These are phyloP conservation scores for Ceriops decandra DNA, from an alignment of 345 rosid species.

Conservation along the genomic window DNA sequence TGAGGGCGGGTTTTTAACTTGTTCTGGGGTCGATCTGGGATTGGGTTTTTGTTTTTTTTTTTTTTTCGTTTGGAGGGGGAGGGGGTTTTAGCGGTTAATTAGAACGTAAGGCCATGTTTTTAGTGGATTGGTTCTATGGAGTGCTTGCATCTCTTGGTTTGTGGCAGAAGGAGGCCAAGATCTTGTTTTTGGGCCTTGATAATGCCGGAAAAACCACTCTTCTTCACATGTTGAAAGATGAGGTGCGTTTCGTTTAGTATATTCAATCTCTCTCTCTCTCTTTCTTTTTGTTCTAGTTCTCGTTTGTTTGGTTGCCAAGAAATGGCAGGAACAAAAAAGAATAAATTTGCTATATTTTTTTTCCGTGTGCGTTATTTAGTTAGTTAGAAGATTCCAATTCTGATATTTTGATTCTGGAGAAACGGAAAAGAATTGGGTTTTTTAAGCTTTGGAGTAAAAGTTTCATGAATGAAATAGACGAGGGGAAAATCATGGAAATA, in stretches of 20 bases:
- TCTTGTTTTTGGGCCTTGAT: slow-evolving; percentile 85
- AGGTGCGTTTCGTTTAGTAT: slow-evolving; percentile 39
- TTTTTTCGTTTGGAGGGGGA: not conserved
- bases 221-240: slow-evolving; percentile 90
- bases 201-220: slow-evolving; percentile 90
- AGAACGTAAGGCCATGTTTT: slow-evolving; percentile 39
- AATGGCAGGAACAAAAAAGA: too few relatives aligned
- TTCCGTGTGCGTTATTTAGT: too few relatives aligned
- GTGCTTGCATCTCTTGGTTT: slow-evolving; percentile 78
- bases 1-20: not conserved
- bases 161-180: slow-evolving; percentile 93
- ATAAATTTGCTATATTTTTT: too few relatives aligned
- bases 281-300: not conserved
- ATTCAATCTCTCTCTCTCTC: too few relatives aligned
- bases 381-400: too few relatives aligned
- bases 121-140: slow-evolving; percentile 82
- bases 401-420: too few relatives aligned
- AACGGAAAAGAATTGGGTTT: too few relatives aligned
- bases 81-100: not conserved
- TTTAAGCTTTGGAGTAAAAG: too few relatives aligned
- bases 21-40: too few relatives aligned
- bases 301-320: slow-evolving; percentile 3
- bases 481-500: too few relatives aligned
- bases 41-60: too few relatives aligned
- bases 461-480: too few relatives aligned